phyloP scores from a whole-genome alignment of 2,329 filamentous ascomycete genomes.

The Penicillium rolfsii region DNA sequence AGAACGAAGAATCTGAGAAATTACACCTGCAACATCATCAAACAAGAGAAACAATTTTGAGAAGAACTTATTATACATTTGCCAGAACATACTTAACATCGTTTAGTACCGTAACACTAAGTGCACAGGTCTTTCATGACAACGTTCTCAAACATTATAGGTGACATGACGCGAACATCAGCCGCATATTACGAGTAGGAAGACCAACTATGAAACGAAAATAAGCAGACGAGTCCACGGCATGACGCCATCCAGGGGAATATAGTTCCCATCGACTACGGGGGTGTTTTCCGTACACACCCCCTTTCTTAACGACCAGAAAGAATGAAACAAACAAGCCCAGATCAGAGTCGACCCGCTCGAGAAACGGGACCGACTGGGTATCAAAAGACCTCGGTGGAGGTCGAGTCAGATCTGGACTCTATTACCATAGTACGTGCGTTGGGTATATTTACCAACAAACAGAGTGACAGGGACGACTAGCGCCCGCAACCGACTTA shows the following conservation, averaged over 20 bases:
- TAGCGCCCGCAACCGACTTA: slow-evolving; percentile 31
- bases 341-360: slow-evolving; percentile 15
- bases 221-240: not conserved
- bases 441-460: slow-evolving; percentile 4
- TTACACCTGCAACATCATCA: not conserved
- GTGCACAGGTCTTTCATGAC: slow-evolving; percentile 12
- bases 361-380: slow-evolving; percentile 13
- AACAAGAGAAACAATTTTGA: not conserved
- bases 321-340: slow-evolving; percentile 13
- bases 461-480: not conserved
- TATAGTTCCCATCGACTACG: not conserved
- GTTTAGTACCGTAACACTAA: slow-evolving; percentile 4
- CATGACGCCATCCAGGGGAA: not conserved
- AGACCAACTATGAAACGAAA: slow-evolving; percentile 1
- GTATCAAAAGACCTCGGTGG: slow-evolving; percentile 29
- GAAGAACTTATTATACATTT: slow-evolving; percentile 15
- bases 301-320: not conserved
- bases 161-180: slow-evolving; percentile 22
- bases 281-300: not conserved
- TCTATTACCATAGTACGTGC: not conserved
- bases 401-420: not conserved
- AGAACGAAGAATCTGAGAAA: too few relatives aligned
- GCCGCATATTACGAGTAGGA: slow-evolving; percentile 23
- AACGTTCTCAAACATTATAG: slow-evolving; percentile 21
- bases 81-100: slow-evolving; percentile 10